phyloP scores from a whole-genome alignment of 2,329 filamentous ascomycete genomes.

The Didymella pomorum region DNA sequence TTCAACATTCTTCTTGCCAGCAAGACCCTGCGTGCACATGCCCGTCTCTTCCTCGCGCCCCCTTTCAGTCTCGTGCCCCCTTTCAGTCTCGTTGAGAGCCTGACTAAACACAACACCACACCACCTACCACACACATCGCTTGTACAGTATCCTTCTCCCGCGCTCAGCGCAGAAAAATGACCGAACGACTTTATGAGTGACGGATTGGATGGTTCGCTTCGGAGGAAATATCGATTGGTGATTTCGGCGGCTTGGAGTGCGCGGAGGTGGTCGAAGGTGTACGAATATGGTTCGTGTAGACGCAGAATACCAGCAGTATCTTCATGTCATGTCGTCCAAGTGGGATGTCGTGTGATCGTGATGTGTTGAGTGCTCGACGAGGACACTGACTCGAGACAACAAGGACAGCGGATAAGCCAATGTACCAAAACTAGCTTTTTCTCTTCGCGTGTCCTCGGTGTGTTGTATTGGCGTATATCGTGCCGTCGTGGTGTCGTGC shows the following conservation, averaged over 20 bases:
- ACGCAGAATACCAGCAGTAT: slow-evolving; percentile 6
- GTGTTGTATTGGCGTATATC: background rate
- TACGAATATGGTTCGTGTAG: slow-evolving; percentile 10
- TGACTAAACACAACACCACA: background rate
- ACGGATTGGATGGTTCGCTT: slow-evolving; percentile 30
- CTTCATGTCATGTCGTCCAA: background rate
- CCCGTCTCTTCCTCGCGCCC: background rate
- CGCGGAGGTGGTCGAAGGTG: background rate
- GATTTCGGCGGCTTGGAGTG: slow-evolving; percentile 3
- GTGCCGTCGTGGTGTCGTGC: background rate
- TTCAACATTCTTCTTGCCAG: background rate
- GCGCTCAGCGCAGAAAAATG: slow-evolving; percentile 5
- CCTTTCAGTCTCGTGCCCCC: background rate
- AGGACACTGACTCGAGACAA: too few species aligned
- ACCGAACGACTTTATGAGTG: slow-evolving; percentile 28
- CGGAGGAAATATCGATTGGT: slow-evolving; percentile 6
- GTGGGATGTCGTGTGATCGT: slow-evolving; percentile 1
- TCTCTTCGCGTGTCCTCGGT: background rate
- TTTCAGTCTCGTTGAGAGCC: background rate
- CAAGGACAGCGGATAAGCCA: background rate
- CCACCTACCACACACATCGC: slow-evolving; percentile 17
- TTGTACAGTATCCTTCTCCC: slow-evolving; percentile 35
- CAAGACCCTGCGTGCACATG: background rate
- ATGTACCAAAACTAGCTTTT: background rate
- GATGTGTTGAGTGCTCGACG: background rate